Percentiles rank a stretch among this genome's conserved stretches.
These are phyloP conservation scores for Aspergillus olivimuriae DNA, from an alignment of 495 filamentous ascomycete genomes.

Conservation along the genomic window DNA sequence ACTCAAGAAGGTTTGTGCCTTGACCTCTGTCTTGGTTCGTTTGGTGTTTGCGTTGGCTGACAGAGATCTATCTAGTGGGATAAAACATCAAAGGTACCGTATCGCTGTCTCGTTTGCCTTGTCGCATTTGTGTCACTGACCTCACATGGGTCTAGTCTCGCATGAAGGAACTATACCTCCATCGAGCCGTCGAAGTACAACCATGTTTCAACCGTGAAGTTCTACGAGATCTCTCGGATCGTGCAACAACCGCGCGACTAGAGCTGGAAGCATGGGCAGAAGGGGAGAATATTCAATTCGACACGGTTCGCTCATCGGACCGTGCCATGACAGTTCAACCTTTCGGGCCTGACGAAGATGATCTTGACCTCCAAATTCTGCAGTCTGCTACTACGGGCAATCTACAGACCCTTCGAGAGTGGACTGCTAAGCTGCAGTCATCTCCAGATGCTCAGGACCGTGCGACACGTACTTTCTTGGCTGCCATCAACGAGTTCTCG, in stretches of 20 bases:
- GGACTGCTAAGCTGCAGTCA: conserved; percentile 48
- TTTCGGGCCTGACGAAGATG: conserved; percentile 70
- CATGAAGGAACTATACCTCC: conserved; percentile 94
- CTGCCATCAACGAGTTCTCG: conserved; percentile 79
- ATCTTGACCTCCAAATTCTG: conserved; percentile 81
- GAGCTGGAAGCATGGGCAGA: conserved; percentile 96
- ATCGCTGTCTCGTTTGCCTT: neutral
- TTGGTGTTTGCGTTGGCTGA: no score
- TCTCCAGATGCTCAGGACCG: conserved; percentile 59
- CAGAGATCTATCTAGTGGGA: conserved; percentile 92
- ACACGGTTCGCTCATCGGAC: conserved; percentile 52
- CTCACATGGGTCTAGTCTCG: conserved; percentile 53
- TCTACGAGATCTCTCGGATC: conserved; percentile 92
- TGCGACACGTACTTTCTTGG: conserved; percentile 81
- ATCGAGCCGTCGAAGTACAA: conserved; percentile 92
- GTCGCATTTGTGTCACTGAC: conserved; percentile 12
- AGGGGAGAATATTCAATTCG: conserved; percentile 82
- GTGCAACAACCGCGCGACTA: conserved; percentile 85
- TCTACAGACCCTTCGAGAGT: conserved; percentile 52
- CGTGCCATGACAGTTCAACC: conserved; percentile 58
- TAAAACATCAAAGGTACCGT: conserved; percentile 85
- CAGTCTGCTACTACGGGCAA: conserved; percentile 79
- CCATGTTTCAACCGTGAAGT: conserved; percentile 96
- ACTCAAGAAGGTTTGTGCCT: conserved; percentile 73
- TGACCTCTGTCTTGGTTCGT: no score